Evolutionary conservation across 2,329 filamentous ascomycete genomes (phyloP).

Genomic region (Metarhizium guizhouense): DNA sequence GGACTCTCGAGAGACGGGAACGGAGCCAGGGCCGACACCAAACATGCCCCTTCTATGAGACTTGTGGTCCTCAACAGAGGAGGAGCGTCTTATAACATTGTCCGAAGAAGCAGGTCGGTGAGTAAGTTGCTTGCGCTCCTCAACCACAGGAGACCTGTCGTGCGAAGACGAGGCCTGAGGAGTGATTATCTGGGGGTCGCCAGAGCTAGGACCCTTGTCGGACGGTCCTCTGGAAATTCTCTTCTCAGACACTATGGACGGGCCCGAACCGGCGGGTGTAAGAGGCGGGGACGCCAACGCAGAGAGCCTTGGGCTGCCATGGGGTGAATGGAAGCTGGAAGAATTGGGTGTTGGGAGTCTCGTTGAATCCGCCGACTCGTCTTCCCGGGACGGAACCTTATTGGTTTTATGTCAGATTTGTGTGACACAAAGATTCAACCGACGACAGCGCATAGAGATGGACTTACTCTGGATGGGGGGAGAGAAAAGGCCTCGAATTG

Average conservation of each 20-base stretch:
- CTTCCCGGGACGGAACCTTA: conserved; percentile 54
- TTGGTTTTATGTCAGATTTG: background rate
- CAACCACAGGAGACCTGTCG: conserved; percentile 35
- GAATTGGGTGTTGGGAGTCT: conserved; percentile 57
- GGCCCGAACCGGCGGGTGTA: conserved; percentile 69
- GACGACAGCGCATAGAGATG: conserved; percentile 4
- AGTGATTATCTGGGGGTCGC: conserved; percentile 46
- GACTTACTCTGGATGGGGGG: conserved; percentile 70
- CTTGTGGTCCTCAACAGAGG: conserved; percentile 28
- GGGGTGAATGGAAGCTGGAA: conserved; percentile 56
- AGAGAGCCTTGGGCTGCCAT: conserved; percentile 56
- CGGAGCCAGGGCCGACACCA: conserved; percentile 40
- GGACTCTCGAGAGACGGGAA: conserved; percentile 50
- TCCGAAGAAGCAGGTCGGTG: conserved; percentile 36
- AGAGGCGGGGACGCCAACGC: conserved; percentile 81
- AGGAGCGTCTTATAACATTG: conserved; percentile 30
- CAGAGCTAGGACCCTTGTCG: conserved; percentile 28
- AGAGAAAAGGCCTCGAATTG: conserved; percentile 87
- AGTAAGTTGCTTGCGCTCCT: conserved; percentile 29
- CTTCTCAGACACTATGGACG: conserved; percentile 22
- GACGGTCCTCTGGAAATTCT: conserved; percentile 22
- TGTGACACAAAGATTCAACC: conserved; percentile 1
- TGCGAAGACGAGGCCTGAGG: conserved; percentile 57
- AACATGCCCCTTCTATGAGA: conserved; percentile 48
- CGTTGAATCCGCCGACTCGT: conserved; percentile 50